Base-by-base conservation (phyloP, 306 rosid species). In the Casuarina equisetifolia region DNA sequence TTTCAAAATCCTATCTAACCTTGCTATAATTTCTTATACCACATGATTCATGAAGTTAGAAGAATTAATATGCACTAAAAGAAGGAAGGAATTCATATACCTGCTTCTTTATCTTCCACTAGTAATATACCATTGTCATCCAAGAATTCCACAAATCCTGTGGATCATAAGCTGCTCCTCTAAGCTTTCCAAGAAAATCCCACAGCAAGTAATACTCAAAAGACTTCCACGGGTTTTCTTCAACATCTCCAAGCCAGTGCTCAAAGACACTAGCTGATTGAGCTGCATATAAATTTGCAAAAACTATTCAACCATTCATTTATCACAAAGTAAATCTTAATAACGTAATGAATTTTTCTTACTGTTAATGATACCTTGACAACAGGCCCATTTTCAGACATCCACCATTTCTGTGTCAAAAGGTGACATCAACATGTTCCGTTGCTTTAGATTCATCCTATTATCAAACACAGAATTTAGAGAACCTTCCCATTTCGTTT, bases 61-160 rank as follows among this genome's bases (percentile, higher is more conserved):
- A 76, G 4, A 6, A 8, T 50, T 49, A n/a, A 0, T 67, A 11
- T 50, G 66, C 16, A 51, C 13, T 9, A 8, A 20, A 67, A 5
- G 74, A 67, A 5, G 74, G 74, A 13, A 13, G 43, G 51, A 76
- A 5, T 40, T 3, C 50, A 50, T 2, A 52, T 76, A 67, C 80
- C 74, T 76, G 45, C 53, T 66, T 67, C 80, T 52, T 42, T 17
- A 1, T 52, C 66, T 19, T 51, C 80, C 64, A 52, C 11, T 1
- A 45, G 4, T 76, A 25, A 52, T 50, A 53, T 32, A 48, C 13
- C 51, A 20, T 43, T 68, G 38, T 16, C 69, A 8, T 40, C 74
- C 74, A 76, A n/a, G 35, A 67, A 12, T 42, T 44, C 6, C 67
- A 66, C 10, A 76, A 52, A 67, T 76, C 67, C 45, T 17, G 74